These are phyloP conservation scores for Vicia villosa DNA, from an alignment of 306 rosid genomes.

Conservation along the genomic window DNA sequence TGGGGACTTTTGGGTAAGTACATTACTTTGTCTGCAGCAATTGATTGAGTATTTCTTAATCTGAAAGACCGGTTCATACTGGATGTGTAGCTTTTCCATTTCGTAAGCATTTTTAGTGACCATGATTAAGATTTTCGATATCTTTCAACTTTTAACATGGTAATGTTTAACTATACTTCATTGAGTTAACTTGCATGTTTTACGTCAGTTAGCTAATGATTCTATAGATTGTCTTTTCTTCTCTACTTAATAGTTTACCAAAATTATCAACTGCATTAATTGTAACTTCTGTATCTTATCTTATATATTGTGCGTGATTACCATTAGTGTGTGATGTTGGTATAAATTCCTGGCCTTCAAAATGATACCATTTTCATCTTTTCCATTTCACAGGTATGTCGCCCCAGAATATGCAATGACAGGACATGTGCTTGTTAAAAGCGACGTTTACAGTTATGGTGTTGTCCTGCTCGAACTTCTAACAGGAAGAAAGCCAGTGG, in stretches of 20 bases:
- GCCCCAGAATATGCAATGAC: conserved; percentile 99
- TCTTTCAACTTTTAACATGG: not conserved
- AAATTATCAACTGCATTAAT: conserved; percentile 17
- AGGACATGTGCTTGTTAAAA: conserved; percentile 92
- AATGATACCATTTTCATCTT: conserved; percentile 11
- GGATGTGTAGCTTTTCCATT: conserved; percentile 9
- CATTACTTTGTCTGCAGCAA: conserved; percentile 5
- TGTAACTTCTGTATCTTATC: conserved; percentile 4
- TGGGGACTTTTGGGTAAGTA: conserved; percentile 97
- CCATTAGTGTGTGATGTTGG: conserved; percentile 4
- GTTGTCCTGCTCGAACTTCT: conserved; percentile 95
- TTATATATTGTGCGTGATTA: not conserved
- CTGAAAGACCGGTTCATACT: not conserved
- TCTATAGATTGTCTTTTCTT: conserved; percentile 21
- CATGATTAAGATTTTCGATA: not conserved
- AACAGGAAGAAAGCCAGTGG: conserved; percentile 91
- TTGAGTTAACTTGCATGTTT: not conserved
- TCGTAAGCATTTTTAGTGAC: conserved; percentile 9
- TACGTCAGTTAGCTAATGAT: not conserved
- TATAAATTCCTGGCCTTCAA: conserved; percentile 33
- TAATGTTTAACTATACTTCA: conserved; percentile 18
- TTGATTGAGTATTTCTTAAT: conserved; percentile 20
- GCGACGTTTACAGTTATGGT: conserved; percentile 98
- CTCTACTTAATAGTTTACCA: not conserved
- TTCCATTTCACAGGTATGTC: conserved; percentile 71